Conservation (phyloP, 805 yeast genomes). For the Debaryomyces hansenii region DNA sequence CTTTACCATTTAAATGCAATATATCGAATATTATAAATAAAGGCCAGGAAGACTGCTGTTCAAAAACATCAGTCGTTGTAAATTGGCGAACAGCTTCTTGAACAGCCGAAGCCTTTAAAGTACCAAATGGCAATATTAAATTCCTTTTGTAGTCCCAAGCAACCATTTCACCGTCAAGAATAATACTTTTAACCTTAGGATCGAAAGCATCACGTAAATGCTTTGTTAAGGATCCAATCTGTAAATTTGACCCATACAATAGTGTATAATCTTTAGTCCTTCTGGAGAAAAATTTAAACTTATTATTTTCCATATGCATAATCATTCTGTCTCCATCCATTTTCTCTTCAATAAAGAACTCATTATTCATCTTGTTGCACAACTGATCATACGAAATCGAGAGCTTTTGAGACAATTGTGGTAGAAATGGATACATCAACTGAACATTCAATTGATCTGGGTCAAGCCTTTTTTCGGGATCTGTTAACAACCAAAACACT, state of each 20-base stretch:
- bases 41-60: conserved; percentile 45
- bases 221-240: conserved; percentile 55
- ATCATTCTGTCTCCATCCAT: conserved; percentile 91
- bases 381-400: conserved; percentile 50
- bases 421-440: conserved; percentile 61
- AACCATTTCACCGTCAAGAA: conserved; percentile 92
- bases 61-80: conserved; percentile 34
- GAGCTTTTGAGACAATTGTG: conserved; percentile 69
- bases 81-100: conserved; percentile 47
- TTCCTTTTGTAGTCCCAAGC: conserved; percentile 68
- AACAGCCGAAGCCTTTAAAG: conserved; percentile 68
- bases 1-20: conserved; percentile 63
- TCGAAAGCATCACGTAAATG: conserved; percentile 45
- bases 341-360: conserved; percentile 81
- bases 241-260: conserved; percentile 58
- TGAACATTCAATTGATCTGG: conserved; percentile 41
- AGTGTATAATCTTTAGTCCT: conserved; percentile 71
- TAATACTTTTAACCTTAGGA: conserved; percentile 34
- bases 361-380: conserved; percentile 41
- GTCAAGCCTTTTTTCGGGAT: conserved; percentile 46
- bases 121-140: conserved; percentile 73
- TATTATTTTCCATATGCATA: conserved; percentile 56
- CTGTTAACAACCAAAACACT: conserved; percentile 56
- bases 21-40: conserved; percentile 71
- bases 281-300: conserved; percentile 58